Conservation (phyloP, 1,284 basidiomycete genomes). For the Apiotrichum gracile region DNA sequence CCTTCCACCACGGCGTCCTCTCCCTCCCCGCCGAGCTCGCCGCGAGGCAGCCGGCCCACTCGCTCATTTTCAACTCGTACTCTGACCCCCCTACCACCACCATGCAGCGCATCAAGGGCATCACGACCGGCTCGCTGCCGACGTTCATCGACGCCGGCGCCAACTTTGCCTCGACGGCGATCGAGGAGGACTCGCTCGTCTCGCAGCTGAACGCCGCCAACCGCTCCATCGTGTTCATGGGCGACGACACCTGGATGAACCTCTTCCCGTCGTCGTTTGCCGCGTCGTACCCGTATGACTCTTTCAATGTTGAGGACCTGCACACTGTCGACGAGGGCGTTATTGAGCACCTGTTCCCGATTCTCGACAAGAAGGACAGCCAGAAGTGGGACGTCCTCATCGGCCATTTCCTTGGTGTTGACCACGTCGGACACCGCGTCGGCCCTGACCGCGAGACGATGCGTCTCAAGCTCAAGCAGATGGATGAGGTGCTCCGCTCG, state of each 20-base stretch:
- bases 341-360: slow-evolving; percentile 70
- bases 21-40: slow-evolving; percentile 70
- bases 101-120: slow-evolving; percentile 87
- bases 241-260: slow-evolving; percentile 93
- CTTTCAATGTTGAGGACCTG: slow-evolving; percentile 97
- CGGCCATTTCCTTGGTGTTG: slow-evolving; percentile 94
- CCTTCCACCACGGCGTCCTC: slow-evolving; percentile 75
- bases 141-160: slow-evolving; percentile 92
- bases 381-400: slow-evolving; percentile 71
- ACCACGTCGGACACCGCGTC: slow-evolving; percentile 92
- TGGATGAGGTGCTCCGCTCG: slow-evolving; percentile 69
- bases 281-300: slow-evolving; percentile 79
- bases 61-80: slow-evolving; percentile 81
- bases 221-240: slow-evolving; percentile 64
- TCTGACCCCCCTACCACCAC: slow-evolving; percentile 95
- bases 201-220: slow-evolving; percentile 51
- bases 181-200: slow-evolving; percentile 80
- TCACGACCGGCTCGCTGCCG: slow-evolving; percentile 92
- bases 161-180: slow-evolving; percentile 81
- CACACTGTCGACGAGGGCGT: slow-evolving; percentile 94
- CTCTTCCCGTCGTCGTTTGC: slow-evolving; percentile 76
- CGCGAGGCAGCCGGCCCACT: slow-evolving; percentile 57
- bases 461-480: slow-evolving; percentile 76
- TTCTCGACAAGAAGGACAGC: slow-evolving; percentile 54
- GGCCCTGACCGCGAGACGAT: slow-evolving; percentile 84